A percentile compares a stretch with the other conserved stretches of the same genome.
phyloP scores from a whole-genome alignment of 257 asterid species.

The Ehretia macrophylla region DNA sequence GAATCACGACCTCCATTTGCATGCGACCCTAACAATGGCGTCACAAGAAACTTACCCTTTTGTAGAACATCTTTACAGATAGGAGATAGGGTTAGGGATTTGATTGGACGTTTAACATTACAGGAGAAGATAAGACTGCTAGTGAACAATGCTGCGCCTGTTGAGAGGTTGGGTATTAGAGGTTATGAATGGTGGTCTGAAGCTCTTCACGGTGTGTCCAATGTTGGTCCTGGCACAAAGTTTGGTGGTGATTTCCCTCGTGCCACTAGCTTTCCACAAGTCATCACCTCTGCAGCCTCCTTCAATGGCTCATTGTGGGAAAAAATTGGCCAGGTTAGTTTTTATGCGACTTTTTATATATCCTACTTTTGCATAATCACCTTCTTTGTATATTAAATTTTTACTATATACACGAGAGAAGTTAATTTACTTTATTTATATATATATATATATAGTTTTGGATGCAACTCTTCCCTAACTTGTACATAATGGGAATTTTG shows the following conservation, averaged over 20 bases:
- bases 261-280: constrained; percentile 93
- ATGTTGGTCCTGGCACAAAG: constrained; percentile 64
- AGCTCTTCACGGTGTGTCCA: constrained; percentile 91
- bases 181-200: constrained; percentile 99
- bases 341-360: background rate
- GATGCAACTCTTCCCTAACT: background rate
- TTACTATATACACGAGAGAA: too few species aligned
- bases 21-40: constrained; percentile 54
- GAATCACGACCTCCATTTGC: constrained; percentile 63
- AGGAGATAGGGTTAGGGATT: constrained; percentile 56
- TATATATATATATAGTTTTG: too few species aligned
- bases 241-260: constrained; percentile 71
- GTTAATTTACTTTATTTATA: background rate
- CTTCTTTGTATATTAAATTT: background rate
- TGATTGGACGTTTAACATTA: constrained; percentile 59
- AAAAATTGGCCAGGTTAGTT: constrained; percentile 68
- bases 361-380: background rate
- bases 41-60: constrained; percentile 41
- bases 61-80: constrained; percentile 47
- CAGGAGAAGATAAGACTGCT: constrained; percentile 60
- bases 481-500: too few species aligned
- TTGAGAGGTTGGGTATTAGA: constrained; percentile 56
- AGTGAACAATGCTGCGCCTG: constrained; percentile 85
- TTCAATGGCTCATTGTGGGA: constrained; percentile 81
- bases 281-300: constrained; percentile 78